These are phyloP conservation scores for Erysiphe pisi DNA, from an alignment of 2,329 filamentous ascomycete genomes.

Conservation along the genomic window DNA sequence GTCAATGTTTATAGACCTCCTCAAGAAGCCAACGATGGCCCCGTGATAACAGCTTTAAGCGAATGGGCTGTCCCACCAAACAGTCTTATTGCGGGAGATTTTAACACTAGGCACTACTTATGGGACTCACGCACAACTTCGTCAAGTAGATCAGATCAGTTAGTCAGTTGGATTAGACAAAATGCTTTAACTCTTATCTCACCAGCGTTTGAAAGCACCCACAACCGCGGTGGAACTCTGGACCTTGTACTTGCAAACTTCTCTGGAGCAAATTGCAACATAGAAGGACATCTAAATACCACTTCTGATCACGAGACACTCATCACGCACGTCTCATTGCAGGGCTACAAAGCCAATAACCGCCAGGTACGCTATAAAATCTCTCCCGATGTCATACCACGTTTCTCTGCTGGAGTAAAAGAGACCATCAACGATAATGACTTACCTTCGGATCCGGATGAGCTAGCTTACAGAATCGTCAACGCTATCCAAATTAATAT, in stretches of 20 bases:
- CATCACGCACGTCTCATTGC: neutral
- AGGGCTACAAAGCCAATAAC: neutral
- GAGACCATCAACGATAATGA: neutral
- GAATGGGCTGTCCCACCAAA: neutral
- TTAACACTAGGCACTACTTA: neutral
- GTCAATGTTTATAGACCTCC: neutral
- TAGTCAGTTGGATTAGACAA: neutral
- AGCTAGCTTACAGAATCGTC: neutral
- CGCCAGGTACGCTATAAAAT: neutral
- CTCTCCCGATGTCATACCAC: neutral
- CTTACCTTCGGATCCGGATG: neutral
- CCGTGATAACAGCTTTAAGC: neutral
- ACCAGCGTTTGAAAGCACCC: neutral
- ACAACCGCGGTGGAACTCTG: neutral
- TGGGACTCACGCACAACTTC: no score
- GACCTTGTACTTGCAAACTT: neutral
- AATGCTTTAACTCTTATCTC: neutral
- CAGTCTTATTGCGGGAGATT: no score
- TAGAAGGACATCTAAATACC: neutral
- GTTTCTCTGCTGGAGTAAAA: neutral
- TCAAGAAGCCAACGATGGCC: neutral
- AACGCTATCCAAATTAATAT: neutral
- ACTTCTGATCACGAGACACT: neutral
- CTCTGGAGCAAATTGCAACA: neutral
- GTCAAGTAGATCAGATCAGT: no score